Conservation (phyloP, 2,329 filamentous ascomycete genomes). For the Epichloe sibirici region DNA sequence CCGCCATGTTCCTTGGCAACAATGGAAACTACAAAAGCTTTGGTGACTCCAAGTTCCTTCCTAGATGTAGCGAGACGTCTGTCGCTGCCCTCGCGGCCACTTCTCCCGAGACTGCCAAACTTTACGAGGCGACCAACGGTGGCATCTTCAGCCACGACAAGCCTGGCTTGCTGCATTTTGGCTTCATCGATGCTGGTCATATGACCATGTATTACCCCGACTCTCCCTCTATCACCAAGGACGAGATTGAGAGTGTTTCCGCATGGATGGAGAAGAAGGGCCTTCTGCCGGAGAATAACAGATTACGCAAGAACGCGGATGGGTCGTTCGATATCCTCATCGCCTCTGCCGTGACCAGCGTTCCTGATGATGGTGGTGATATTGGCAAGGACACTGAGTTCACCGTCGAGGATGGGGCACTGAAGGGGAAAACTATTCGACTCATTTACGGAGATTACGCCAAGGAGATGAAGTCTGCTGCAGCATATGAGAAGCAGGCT, state of each 20-base stretch:
- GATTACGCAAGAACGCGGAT: slow-evolving; percentile 53
- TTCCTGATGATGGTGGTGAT: slow-evolving; percentile 54
- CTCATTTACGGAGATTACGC: slow-evolving; percentile 65
- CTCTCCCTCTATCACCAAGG: slow-evolving; percentile 59
- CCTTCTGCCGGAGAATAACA: slow-evolving; percentile 64
- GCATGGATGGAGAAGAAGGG: slow-evolving; percentile 61
- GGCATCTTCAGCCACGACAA: slow-evolving; percentile 59
- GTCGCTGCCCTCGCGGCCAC: slow-evolving; percentile 53
- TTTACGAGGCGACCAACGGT: slow-evolving; percentile 56
- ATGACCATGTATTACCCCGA: slow-evolving; percentile 76
- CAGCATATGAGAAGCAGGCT: slow-evolving; percentile 55
- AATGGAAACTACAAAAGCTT: slow-evolving; percentile 80
- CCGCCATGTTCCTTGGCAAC: slow-evolving; percentile 68
- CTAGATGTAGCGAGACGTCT: slow-evolving; percentile 51
- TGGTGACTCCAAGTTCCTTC: slow-evolving; percentile 75
- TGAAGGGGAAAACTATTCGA: slow-evolving; percentile 56
- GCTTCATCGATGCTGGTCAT: slow-evolving; percentile 62
- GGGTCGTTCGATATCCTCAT: slow-evolving; percentile 63
- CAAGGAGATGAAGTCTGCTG: slow-evolving; percentile 57
- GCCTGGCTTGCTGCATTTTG: slow-evolving; percentile 58
- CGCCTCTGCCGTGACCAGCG: slow-evolving; percentile 49
- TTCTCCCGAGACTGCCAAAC: slow-evolving; percentile 46
- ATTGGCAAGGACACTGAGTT: slow-evolving; percentile 54
- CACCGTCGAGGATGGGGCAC: slow-evolving; percentile 42
- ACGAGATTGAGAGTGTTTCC: slow-evolving; percentile 62